Evolutionary conservation across 148 eudicot species (phyloP).

Genomic region (Camellia lanceoleosa): DNA sequence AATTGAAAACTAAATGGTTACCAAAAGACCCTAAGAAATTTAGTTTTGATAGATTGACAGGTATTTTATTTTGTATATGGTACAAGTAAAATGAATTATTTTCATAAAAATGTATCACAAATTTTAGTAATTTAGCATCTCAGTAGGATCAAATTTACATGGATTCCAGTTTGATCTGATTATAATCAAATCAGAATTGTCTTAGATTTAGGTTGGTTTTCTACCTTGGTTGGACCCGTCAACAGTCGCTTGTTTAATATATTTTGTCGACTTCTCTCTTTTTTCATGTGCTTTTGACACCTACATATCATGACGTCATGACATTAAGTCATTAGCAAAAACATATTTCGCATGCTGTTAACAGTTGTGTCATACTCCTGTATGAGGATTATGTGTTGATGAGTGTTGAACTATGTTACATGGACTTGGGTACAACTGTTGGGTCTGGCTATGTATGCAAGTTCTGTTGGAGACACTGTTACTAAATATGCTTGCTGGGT

Average conservation of each 20-base stretch:
- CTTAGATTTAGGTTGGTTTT: background rate
- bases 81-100: background rate
- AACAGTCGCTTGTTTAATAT: background rate
- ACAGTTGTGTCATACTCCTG: background rate
- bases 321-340: background rate
- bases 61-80: background rate
- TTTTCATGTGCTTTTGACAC: no score
- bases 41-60: background rate
- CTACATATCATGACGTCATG: no score
- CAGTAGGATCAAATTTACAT: background rate
- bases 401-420: no score
- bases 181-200: background rate
- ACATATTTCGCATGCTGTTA: background rate
- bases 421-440: no score
- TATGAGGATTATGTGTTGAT: no score
- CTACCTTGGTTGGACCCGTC: background rate
- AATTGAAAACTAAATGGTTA: no score
- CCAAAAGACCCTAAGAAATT: background rate
- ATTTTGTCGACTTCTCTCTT: background rate
- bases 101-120: background rate
- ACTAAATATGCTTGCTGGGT: no score
- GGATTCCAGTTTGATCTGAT: background rate
- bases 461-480: no score
- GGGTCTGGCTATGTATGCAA: no score
- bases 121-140: background rate